Conservation (phyloP, 208 protist species). For the Trypanosoma lewisi region DNA sequence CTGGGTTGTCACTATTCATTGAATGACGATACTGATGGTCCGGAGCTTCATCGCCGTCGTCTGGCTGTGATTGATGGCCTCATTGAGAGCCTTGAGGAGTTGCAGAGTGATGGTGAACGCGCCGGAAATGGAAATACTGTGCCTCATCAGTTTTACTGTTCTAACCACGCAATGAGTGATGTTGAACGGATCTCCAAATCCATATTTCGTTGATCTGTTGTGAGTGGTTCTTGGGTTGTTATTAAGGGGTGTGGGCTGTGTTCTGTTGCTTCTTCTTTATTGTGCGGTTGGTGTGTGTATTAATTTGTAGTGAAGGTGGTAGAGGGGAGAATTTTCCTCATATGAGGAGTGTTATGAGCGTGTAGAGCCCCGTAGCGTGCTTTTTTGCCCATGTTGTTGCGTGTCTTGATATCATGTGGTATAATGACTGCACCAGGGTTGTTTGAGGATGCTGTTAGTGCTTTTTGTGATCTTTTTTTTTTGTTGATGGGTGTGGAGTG, state of each 20-base stretch:
- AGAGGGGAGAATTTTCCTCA: too few relatives aligned
- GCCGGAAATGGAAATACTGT: background rate
- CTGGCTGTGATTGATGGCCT: constrained; percentile 14
- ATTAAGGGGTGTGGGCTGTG: background rate
- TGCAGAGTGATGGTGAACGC: background rate
- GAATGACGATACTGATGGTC: background rate
- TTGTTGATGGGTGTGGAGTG: too few relatives aligned
- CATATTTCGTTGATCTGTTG: constrained; percentile 14
- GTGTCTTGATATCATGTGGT: too few relatives aligned
- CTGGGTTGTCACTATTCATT: background rate
- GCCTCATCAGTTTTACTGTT: constrained; percentile 24
- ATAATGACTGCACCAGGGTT: too few relatives aligned
- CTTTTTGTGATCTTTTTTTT: too few relatives aligned
- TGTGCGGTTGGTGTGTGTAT: background rate
- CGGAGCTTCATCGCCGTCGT: constrained; percentile 3
- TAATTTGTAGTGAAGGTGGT: constrained; percentile 1
- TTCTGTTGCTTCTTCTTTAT: constrained; percentile 12
- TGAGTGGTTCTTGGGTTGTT: constrained; percentile 7
- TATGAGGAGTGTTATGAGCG: too few relatives aligned
- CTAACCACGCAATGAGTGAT: constrained; percentile 22
- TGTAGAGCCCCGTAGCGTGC: too few relatives aligned
- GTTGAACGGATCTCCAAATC: constrained; percentile 28
- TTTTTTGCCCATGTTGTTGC: too few relatives aligned
- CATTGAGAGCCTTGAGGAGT: constrained; percentile 1
- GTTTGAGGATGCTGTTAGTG: too few relatives aligned